Evolutionary conservation across 257 asterid genomes (phyloP).

Genomic region (Penstemon newberryi): DNA sequence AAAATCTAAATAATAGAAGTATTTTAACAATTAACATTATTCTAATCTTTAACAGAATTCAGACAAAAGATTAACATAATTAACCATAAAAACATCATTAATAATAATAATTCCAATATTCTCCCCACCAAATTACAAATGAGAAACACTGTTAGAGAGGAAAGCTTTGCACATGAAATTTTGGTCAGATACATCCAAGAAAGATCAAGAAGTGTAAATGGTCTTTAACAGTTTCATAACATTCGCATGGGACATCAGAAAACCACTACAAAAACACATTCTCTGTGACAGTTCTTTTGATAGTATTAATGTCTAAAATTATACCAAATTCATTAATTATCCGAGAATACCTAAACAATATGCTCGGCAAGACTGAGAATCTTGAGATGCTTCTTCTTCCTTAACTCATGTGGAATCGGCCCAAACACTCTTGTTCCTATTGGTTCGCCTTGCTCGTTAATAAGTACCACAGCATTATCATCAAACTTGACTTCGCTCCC

Average conservation of each 20-base stretch:
- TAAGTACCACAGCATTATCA: conserved; percentile 83
- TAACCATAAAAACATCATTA: too few species aligned
- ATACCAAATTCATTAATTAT: too few species aligned
- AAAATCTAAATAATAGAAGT: too few species aligned
- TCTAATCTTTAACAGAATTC: too few species aligned
- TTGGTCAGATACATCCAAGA: conserved; percentile 21
- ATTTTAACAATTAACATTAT: too few species aligned
- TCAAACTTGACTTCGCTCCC: conserved; percentile 92
- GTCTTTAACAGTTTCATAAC: conserved; percentile 9
- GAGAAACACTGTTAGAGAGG: conserved; percentile 39
- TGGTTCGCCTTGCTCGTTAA: conserved; percentile 90
- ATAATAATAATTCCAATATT: too few species aligned
- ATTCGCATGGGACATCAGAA: conserved; percentile 1
- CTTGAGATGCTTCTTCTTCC: conserved; percentile 95
- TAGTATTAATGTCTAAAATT: neutral
- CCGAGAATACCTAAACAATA: conserved; percentile 45
- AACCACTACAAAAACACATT: neutral
- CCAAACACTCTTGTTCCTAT: conserved; percentile 91
- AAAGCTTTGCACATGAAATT: conserved; percentile 37
- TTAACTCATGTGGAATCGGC: conserved; percentile 89
- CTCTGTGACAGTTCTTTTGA: neutral
- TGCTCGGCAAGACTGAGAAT: conserved; percentile 94
- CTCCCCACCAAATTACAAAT: too few species aligned
- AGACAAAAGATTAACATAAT: too few species aligned
- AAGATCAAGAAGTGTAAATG: conserved; percentile 26